These are phyloP conservation scores for Warburgia ugandensis DNA, from an alignment of 164 flowering plant genomes.

Conservation along the genomic window DNA sequence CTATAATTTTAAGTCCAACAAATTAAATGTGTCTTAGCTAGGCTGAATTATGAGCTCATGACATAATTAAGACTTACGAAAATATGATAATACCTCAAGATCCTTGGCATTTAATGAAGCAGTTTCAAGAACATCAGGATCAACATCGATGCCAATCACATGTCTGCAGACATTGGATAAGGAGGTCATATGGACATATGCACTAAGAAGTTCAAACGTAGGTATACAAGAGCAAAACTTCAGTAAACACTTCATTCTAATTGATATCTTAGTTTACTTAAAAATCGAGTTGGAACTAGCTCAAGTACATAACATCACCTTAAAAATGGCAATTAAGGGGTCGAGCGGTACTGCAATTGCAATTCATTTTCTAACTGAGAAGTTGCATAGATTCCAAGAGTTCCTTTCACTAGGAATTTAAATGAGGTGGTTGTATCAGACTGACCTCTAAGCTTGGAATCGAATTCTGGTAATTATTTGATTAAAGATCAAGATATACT, in stretches of 20 bases:
- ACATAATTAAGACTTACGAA: not conserved
- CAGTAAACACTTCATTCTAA: not conserved
- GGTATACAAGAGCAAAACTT: too few relatives aligned
- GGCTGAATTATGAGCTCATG: too few relatives aligned
- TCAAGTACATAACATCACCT: not conserved
- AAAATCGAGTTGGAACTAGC: not conserved
- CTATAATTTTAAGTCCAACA: too few relatives aligned
- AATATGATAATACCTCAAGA: slow-evolving; percentile 51
- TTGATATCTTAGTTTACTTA: not conserved
- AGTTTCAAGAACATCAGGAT: slow-evolving; percentile 67
- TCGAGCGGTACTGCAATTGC: too few relatives aligned
- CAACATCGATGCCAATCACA: slow-evolving; percentile 79
- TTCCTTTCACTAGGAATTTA: too few relatives aligned
- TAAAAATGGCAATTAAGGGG: not conserved
- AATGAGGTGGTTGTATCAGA: too few relatives aligned
- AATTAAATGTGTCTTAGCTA: too few relatives aligned
- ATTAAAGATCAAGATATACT: too few relatives aligned
- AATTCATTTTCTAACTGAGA: too few relatives aligned
- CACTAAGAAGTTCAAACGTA: not conserved
- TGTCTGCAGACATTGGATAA: slow-evolving; percentile 31
- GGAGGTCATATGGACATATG: not conserved
- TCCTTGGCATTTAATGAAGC: slow-evolving; percentile 76
- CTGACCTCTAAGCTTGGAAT: too few relatives aligned
- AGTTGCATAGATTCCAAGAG: too few relatives aligned
- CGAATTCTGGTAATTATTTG: too few relatives aligned